Percentiles rank a stretch among this genome's conserved stretches.
These are phyloP conservation scores for Podaxis mareebaensis DNA, from an alignment of 768 basidiomycete genomes.

Conservation along the genomic window DNA sequence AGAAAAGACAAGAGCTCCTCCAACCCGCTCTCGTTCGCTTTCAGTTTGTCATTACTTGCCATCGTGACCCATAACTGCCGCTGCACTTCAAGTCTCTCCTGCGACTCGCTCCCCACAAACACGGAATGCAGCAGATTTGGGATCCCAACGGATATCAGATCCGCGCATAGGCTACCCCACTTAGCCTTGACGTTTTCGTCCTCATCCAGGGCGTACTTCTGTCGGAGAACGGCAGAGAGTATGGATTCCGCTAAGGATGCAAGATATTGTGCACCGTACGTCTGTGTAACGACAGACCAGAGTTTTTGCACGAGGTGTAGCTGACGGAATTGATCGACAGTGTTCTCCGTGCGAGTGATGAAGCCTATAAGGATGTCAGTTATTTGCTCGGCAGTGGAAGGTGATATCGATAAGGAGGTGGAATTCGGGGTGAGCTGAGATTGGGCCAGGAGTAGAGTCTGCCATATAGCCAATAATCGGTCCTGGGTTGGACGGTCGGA, in stretches of 20 bases:
- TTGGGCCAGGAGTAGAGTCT: conserved; percentile 53
- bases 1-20: conserved; percentile 45
- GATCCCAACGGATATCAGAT: conserved; percentile 43
- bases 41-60: conserved; percentile 31
- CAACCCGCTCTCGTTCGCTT: conserved; percentile 32
- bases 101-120: conserved; percentile 27
- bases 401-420: conserved; percentile 34
- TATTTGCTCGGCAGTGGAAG: conserved; percentile 34
- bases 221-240: conserved; percentile 45
- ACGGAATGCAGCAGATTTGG: conserved; percentile 40
- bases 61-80: conserved; percentile 51
- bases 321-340: conserved; percentile 32
- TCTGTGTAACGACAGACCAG: conserved; percentile 53
- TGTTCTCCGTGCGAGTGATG: conserved; percentile 25
- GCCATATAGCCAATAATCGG: conserved; percentile 49
- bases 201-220: conserved; percentile 40
- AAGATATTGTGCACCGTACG: conserved; percentile 43
- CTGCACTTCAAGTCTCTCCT: conserved; percentile 31
- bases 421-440: conserved; percentile 41
- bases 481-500: conserved; percentile 26
- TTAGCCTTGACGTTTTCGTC: conserved; percentile 31
- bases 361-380: conserved; percentile 38
- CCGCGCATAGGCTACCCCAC: conserved; percentile 53
- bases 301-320: conserved; percentile 44
- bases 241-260: conserved; percentile 45